Conservation (phyloP, 1,284 basidiomycete species). For the Stereum hirsutum region DNA sequence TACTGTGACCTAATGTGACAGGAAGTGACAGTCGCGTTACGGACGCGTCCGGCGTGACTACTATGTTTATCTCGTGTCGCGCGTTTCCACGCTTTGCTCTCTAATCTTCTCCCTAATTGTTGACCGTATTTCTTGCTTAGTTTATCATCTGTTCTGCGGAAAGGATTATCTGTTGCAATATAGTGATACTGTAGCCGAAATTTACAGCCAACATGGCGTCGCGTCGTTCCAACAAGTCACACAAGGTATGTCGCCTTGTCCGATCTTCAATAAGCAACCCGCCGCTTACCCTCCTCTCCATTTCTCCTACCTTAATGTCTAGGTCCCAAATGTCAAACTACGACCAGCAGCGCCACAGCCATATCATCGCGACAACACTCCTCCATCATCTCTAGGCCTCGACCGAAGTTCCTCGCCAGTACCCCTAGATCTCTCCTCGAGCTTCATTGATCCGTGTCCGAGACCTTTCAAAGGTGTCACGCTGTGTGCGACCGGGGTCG, state of each 20-base stretch:
- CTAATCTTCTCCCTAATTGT: too few species aligned
- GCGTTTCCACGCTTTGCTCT: too few species aligned
- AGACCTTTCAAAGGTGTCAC: conserved; percentile 4
- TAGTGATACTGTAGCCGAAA: too few species aligned
- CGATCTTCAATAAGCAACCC: neutral
- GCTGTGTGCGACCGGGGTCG: conserved; percentile 71
- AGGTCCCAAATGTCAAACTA: conserved; percentile 6
- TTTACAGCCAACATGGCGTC: neutral
- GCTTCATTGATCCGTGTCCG: conserved; percentile 4
- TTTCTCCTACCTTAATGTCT: too few species aligned
- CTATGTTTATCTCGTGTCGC: too few species aligned
- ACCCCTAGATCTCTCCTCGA: neutral
- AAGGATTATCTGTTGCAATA: too few species aligned
- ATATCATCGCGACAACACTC: neutral
- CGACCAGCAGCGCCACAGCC: conserved; percentile 2
- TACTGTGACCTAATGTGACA: too few species aligned
- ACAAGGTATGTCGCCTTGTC: conserved; percentile 1
- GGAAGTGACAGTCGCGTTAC: too few species aligned
- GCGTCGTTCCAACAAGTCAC: conserved; percentile 3
- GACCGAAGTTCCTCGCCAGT: neutral
- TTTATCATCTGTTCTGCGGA: too few species aligned
- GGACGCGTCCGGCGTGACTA: too few species aligned
- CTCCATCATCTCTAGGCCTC: neutral
- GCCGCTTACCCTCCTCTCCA: neutral
- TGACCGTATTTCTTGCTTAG: too few species aligned